These are phyloP conservation scores for Aegilops sharonensis DNA, from an alignment of 176 grass and related monocot species.

Conservation along the genomic window DNA sequence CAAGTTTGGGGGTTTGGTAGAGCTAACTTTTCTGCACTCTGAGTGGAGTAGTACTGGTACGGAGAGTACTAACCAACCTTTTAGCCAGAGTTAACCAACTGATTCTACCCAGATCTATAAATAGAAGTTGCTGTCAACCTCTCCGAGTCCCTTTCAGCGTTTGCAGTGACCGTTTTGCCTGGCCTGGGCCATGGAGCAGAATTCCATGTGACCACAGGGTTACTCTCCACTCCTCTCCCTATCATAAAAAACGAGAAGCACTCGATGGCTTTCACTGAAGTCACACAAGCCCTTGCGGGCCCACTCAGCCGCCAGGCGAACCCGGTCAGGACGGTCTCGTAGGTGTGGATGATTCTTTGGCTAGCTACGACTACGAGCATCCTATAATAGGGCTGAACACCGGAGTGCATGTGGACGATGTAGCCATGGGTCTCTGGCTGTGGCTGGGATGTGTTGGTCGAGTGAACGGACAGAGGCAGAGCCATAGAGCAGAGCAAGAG, in stretches of 20 bases:
- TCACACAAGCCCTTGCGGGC: conserved; percentile 36
- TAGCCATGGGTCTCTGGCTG: too few species aligned
- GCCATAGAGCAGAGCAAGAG: too few species aligned
- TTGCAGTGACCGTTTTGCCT: conserved; percentile 13
- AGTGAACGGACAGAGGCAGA: too few species aligned
- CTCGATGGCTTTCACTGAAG: conserved; percentile 41
- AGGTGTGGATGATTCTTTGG: too few species aligned
- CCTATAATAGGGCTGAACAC: too few species aligned
- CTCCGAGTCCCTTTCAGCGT: not conserved
- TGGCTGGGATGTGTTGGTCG: too few species aligned
- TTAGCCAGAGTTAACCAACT: conserved; percentile 18
- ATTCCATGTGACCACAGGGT: conserved; percentile 27
- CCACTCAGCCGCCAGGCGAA: not conserved
- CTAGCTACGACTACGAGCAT: too few species aligned
- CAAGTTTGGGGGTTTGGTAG: too few species aligned
- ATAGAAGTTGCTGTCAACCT: conserved; percentile 1
- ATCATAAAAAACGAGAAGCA: conserved; percentile 44
- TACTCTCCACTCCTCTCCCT: conserved; percentile 34
- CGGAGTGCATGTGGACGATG: too few species aligned
- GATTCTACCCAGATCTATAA: not conserved
- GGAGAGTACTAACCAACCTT: too few species aligned
- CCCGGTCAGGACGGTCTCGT: too few species aligned
- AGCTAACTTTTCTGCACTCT: not conserved
- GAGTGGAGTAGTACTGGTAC: not conserved
- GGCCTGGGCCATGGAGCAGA: not conserved